Evolutionary conservation across 306 rosid genomes (phyloP).

Genomic region (Neltuma alba): DNA sequence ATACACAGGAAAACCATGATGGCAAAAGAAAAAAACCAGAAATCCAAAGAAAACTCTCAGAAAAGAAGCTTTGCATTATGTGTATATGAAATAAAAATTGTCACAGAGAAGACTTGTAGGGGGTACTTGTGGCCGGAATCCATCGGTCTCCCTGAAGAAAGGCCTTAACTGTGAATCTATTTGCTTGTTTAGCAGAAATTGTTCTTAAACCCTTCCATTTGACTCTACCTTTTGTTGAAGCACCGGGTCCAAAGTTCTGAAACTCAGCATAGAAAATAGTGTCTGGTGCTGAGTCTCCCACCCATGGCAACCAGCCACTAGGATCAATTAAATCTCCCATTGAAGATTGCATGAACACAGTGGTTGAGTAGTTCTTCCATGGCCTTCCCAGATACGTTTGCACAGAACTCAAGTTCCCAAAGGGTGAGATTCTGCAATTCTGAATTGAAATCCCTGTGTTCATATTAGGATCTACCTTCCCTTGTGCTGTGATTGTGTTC

Average conservation of each 20-base stretch:
- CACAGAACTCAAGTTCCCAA: slow-evolving; percentile 54
- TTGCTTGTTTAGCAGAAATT: slow-evolving; percentile 45
- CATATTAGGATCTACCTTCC: slow-evolving; percentile 73
- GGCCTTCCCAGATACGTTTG: slow-evolving; percentile 79
- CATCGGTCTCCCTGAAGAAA: slow-evolving; percentile 60
- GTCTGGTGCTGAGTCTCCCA: slow-evolving; percentile 68
- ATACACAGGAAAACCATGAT: not conserved
- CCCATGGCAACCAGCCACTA: slow-evolving; percentile 92
- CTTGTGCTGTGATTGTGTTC: slow-evolving; percentile 85
- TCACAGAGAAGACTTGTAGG: slow-evolving; percentile 49
- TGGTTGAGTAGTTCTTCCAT: slow-evolving; percentile 87
- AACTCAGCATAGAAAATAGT: slow-evolving; percentile 75
- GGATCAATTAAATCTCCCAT: slow-evolving; percentile 54
- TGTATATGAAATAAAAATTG: not conserved
- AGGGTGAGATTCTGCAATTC: slow-evolving; percentile 54
- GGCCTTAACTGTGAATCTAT: slow-evolving; percentile 49
- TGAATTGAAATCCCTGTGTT: slow-evolving; percentile 76
- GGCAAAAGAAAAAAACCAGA: not conserved
- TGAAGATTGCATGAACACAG: slow-evolving; percentile 51
- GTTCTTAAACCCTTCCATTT: slow-evolving; percentile 74
- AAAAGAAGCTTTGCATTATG: slow-evolving; percentile 12
- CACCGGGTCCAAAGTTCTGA: slow-evolving; percentile 65
- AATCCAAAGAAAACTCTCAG: not conserved
- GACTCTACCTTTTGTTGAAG: slow-evolving; percentile 63
- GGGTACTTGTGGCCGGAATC: slow-evolving; percentile 50